phyloP scores from a whole-genome alignment of 257 asterid species.

The Solanum verrucosum region DNA sequence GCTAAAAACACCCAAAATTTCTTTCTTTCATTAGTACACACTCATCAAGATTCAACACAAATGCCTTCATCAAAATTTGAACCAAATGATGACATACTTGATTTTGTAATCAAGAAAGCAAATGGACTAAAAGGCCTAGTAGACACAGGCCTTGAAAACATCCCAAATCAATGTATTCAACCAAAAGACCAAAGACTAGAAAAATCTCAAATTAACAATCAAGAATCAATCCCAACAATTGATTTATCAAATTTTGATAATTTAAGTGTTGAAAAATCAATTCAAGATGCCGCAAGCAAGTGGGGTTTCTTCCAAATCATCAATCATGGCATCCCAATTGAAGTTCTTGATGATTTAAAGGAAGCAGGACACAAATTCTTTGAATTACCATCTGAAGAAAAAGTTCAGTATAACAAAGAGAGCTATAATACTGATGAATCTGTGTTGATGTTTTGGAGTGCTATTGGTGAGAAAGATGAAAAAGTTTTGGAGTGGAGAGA shows the following conservation, averaged over 20 bases:
- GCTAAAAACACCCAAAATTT: neutral
- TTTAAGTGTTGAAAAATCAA: constrained; percentile 8
- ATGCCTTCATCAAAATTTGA: neutral
- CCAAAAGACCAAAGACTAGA: constrained; percentile 16
- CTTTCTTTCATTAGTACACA: neutral
- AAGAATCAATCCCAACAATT: constrained; percentile 7
- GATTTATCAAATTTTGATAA: constrained; percentile 35
- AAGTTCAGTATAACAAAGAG: no score
- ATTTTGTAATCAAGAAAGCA: constrained; percentile 26
- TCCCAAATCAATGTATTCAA: constrained; percentile 27
- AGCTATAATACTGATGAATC: no score
- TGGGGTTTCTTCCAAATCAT: no score
- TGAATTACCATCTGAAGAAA: no score
- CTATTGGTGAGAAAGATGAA: no score
- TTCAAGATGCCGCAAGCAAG: constrained; percentile 33
- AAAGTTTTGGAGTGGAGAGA: no score
- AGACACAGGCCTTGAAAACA: constrained; percentile 8
- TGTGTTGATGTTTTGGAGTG: no score
- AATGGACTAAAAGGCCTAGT: constrained; percentile 43
- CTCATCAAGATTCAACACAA: neutral
- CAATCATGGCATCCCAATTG: no score
- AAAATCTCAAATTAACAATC: no score
- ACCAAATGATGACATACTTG: constrained; percentile 9
- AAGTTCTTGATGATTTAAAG: no score
- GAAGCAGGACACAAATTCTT: rapidly evolving